A percentile compares a stretch with the other conserved stretches of the same genome.
phyloP scores from a whole-genome alignment of 169 alveolate species.

The Plasmodium berghei region DNA sequence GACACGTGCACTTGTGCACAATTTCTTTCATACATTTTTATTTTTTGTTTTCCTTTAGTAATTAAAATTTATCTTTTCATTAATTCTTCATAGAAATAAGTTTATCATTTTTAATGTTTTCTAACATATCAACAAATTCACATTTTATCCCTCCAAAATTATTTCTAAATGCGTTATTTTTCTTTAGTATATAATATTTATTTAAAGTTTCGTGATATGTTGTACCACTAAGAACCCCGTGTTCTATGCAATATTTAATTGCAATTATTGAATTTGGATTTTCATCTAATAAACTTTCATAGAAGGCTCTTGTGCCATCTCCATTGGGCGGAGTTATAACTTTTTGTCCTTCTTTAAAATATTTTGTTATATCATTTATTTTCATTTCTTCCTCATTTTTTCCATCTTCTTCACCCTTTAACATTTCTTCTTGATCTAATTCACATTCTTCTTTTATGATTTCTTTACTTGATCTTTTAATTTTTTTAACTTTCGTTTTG shows the following conservation, averaged over 20 bases:
- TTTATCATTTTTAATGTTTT: slow-evolving; percentile 18
- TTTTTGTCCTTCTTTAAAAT: slow-evolving; percentile 90
- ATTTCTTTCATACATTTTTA: too few species aligned
- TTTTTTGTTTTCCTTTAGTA: neutral
- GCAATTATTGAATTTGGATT: slow-evolving; percentile 92
- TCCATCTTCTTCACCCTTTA: slow-evolving; percentile 35
- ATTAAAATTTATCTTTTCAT: slow-evolving; percentile 33
- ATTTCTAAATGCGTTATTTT: slow-evolving; percentile 67
- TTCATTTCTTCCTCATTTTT: slow-evolving; percentile 76
- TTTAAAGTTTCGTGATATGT: slow-evolving; percentile 74
- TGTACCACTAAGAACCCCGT: slow-evolving; percentile 85
- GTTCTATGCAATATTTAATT: slow-evolving; percentile 85
- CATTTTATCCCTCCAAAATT: slow-evolving; percentile 56
- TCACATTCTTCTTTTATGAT: slow-evolving; percentile 24
- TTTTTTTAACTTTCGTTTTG: slow-evolving; percentile 16
- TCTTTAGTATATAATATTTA: slow-evolving; percentile 50
- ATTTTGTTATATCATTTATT: slow-evolving; percentile 82
- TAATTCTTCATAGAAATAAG: slow-evolving; percentile 34
- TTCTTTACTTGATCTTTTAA: slow-evolving; percentile 30
- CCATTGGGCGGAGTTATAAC: slow-evolving; percentile 94
- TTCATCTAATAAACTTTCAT: slow-evolving; percentile 91
- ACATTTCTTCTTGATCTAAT: slow-evolving; percentile 20
- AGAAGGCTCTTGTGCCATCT: slow-evolving; percentile 93
- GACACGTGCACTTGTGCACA: too few species aligned
- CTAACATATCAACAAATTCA: slow-evolving; percentile 39